These are phyloP conservation scores for Umbelopsis ramanniana DNA, from an alignment of 192 early-diverging fungal species.

Conservation along the genomic window DNA sequence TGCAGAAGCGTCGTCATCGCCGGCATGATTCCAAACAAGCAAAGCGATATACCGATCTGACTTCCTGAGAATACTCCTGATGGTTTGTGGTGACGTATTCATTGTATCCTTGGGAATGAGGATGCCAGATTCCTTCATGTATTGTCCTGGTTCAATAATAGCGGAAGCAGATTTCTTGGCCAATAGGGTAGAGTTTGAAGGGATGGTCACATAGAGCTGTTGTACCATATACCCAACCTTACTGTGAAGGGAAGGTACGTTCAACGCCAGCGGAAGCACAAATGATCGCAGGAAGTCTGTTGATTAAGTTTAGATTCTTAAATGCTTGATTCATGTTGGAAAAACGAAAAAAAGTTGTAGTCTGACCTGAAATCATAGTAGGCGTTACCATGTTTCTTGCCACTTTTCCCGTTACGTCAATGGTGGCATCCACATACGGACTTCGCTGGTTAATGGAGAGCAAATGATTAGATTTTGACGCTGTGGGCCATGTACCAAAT, in stretches of 20 bases:
- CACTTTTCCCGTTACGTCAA: too few species aligned
- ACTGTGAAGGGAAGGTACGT: background rate
- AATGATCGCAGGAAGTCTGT: background rate
- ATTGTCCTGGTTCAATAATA: conserved; percentile 5
- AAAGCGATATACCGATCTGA: background rate
- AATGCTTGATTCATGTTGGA: background rate
- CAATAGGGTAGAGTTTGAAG: background rate
- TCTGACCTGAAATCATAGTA: background rate
- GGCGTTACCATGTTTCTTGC: too few species aligned
- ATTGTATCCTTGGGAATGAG: background rate
- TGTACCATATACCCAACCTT: background rate
- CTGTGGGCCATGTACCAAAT: too few species aligned
- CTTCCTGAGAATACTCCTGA: background rate
- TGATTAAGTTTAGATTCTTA: background rate
- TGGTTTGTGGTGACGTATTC: background rate
- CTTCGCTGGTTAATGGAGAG: background rate
- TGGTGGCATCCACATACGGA: background rate
- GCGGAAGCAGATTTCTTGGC: background rate
- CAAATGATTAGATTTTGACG: too few species aligned
- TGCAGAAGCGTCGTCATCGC: background rate
- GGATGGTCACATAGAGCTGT: conserved; percentile 6
- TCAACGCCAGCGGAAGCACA: background rate
- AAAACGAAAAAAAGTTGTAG: background rate
- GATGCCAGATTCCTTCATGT: background rate
- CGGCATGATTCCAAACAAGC: background rate